Conservation (phyloP, 306 rosid genomes). For the Acacia acuminata region DNA sequence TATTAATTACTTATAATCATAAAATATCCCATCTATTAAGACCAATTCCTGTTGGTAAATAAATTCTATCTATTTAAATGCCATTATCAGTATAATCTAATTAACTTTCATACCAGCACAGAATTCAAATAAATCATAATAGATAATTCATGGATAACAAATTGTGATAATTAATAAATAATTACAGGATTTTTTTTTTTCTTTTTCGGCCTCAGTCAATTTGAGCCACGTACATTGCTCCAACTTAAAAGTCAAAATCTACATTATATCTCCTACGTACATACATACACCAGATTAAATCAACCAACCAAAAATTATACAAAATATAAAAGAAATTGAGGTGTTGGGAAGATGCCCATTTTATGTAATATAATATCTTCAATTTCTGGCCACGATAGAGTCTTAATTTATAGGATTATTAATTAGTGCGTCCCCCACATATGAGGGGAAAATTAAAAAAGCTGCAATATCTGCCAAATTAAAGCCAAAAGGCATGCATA, state of each 20-base stretch:
- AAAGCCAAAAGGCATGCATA: not conserved
- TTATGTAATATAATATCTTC: not conserved
- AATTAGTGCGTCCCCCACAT: conserved; percentile 17
- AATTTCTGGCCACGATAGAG: not conserved
- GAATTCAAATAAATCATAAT: not conserved
- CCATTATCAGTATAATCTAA: not conserved
- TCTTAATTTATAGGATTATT: not conserved
- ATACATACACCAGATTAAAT: not conserved
- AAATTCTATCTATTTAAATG: not conserved
- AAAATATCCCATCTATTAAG: too few species aligned
- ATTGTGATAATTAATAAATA: not conserved
- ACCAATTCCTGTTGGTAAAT: not conserved
- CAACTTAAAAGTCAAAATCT: not conserved
- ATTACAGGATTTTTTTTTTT: not conserved
- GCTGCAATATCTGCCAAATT: not conserved
- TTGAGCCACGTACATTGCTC: not conserved
- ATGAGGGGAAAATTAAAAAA: not conserved
- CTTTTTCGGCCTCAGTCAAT: not conserved
- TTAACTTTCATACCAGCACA: not conserved
- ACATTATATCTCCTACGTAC: not conserved
- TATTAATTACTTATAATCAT: too few species aligned
- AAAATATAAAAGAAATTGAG: not conserved
- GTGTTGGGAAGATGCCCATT: not conserved
- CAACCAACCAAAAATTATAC: not conserved
- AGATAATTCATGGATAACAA: not conserved